Base-by-base conservation (phyloP, 345 rosid genomes). In the Hibiscus syriacus region DNA sequence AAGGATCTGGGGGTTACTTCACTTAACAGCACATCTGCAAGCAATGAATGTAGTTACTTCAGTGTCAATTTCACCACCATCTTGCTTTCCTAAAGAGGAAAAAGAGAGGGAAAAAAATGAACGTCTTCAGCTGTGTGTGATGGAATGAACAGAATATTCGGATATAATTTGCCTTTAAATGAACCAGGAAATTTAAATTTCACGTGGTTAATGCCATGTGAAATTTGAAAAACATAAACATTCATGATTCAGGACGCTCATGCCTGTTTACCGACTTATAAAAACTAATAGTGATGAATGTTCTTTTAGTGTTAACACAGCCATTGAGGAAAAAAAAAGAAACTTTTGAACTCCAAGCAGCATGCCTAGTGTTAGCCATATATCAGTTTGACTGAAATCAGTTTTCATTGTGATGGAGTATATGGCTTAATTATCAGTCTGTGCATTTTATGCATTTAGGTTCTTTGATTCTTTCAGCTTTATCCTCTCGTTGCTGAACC, bases 11-110 rank as follows among this genome's bases (percentile, higher is more conserved):
- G 88, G 86, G 83, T 70, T 64, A 94, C 66, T 82, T 85, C 87
- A 77, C 82, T 82, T 69, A 85, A 61, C 67, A 94, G 83, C 72
- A 91, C 84, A 80, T 94, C 99, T 94, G 92, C 79, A 79, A 60
- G 20, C 66, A 69, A 67, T 25, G 61, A 72, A 76, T 52, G 7
- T n/a, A 45, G 48, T 66, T 43, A 54, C 22, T 23, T 68, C 55
- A 22, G 59, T 36, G 19, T 39, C 23, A 61, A 70, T 17, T 62
- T 55, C 26, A 72, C 54, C 63, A 66, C 36, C 26, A 46, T 34
- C 54, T n/a, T 54, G 69, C 73, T 61, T 50, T n/a, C 32, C 49
- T 54, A 67, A 20, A 34, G 48, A 16, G 46, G 30, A 13, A 22
- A 17, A 62, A 14, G 2, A 41, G 25, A 2, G 12, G 1, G 20